phyloP scores from a whole-genome alignment of 768 basidiomycete genomes.

The Tulasnella sp. region DNA sequence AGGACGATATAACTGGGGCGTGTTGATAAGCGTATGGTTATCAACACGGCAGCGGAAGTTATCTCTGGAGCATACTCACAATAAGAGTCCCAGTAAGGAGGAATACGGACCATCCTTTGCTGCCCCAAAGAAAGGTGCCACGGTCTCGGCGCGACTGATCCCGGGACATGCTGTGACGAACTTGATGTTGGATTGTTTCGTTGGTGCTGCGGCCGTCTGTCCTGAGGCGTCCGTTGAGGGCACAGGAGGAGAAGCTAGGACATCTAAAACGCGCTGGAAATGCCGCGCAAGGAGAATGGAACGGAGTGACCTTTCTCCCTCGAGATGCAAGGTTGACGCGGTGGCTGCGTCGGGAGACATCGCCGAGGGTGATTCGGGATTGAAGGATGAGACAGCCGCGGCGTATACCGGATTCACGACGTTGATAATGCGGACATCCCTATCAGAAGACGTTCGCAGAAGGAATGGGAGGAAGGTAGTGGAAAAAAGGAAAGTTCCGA shows the following conservation, averaged over 20 bases:
- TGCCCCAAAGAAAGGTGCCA: constrained; percentile 35
- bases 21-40: not conserved
- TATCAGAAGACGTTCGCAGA: constrained; percentile 71
- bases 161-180: constrained; percentile 65
- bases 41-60: not conserved
- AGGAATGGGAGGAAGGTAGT: constrained; percentile 70
- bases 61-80: constrained; percentile 31
- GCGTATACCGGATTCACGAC: constrained; percentile 85
- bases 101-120: constrained; percentile 22
- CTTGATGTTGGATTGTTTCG: constrained; percentile 58
- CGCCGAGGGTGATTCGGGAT: constrained; percentile 25
- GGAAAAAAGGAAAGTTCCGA: constrained; percentile 65
- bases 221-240: constrained; percentile 29
- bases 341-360: constrained; percentile 19
- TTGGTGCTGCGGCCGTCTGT: constrained; percentile 4
- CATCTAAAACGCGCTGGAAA: constrained; percentile 73
- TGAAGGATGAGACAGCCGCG: constrained; percentile 46
- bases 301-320: constrained; percentile 55
- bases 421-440: constrained; percentile 81
- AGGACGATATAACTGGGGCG: constrained; percentile 46
- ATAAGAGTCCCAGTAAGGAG: constrained; percentile 34
- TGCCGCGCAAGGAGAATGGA: constrained; percentile 52
- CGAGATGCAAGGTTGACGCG: constrained; percentile 24
- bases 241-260: constrained; percentile 49
- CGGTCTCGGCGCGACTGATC: constrained; percentile 55